A percentile compares a stretch with the other conserved stretches of the same genome.
phyloP scores from a whole-genome alignment of 768 basidiomycete species.

The Rhodosporidiobolus odoratus region DNA sequence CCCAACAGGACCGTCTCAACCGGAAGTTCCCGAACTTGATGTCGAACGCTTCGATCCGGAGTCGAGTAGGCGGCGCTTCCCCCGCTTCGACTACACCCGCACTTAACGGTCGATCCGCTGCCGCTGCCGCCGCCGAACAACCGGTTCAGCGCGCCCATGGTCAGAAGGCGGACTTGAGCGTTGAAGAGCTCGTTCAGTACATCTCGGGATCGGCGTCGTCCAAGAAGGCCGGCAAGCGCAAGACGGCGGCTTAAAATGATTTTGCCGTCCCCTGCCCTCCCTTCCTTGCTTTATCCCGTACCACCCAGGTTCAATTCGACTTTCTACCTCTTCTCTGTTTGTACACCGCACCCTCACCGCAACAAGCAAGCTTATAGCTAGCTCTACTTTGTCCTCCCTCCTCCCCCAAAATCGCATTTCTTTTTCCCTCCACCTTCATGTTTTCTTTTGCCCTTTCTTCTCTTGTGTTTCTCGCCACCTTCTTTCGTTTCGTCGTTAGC shows the following conservation, averaged over 20 bases:
- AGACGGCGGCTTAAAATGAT: background rate
- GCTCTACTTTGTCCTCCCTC: too few relatives aligned
- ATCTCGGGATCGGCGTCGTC: conserved; percentile 45
- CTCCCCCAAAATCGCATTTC: too few relatives aligned
- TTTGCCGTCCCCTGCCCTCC: background rate
- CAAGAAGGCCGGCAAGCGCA: conserved; percentile 22
- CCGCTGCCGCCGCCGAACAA: conserved; percentile 26
- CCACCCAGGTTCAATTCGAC: too few relatives aligned
- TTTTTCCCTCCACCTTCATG: too few relatives aligned
- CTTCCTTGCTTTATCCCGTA: background rate
- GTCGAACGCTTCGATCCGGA: conserved; percentile 1
- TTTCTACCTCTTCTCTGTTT: too few relatives aligned
- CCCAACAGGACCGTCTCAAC: conserved; percentile 30
- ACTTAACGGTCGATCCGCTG: background rate
- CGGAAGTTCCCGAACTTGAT: conserved; percentile 10
- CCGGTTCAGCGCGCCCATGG: conserved; percentile 25
- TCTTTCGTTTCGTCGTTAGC: too few relatives aligned
- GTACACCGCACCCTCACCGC: too few relatives aligned
- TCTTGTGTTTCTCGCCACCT: too few relatives aligned
- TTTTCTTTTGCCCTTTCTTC: too few relatives aligned
- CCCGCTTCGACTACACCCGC: background rate
- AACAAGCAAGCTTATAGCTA: too few relatives aligned
- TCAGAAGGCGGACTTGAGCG: conserved; percentile 44
- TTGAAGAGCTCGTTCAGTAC: conserved; percentile 50
- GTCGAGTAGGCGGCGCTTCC: conserved; percentile 7